These are phyloP conservation scores for Stygiomarasmius scandens DNA, from an alignment of 1,284 basidiomycete species.

Conservation along the genomic window DNA sequence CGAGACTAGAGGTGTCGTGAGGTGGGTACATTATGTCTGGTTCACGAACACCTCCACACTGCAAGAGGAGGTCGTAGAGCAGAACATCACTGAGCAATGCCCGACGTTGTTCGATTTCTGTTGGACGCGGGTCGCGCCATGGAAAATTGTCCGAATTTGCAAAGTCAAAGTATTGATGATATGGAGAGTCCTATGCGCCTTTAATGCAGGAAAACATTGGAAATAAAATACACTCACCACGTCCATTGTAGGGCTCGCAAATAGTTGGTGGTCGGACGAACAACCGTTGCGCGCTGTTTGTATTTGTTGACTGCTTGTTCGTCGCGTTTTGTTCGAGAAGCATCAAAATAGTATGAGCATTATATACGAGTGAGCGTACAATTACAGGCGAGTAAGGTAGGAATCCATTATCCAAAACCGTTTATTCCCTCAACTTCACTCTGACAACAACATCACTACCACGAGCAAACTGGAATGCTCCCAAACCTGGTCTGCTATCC, in stretches of 20 bases:
- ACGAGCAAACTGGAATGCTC: slow-evolving; percentile 9
- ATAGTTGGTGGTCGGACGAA: too few relatives aligned
- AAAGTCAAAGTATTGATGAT: slow-evolving; percentile 41
- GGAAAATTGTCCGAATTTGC: slow-evolving; percentile 44
- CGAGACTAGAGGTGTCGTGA: slow-evolving; percentile 50
- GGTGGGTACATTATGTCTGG: slow-evolving; percentile 71
- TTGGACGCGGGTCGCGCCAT: slow-evolving; percentile 49
- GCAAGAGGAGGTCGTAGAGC: slow-evolving; percentile 73
- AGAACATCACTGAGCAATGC: slow-evolving; percentile 62
- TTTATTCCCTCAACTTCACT: not conserved
- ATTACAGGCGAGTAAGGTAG: too few relatives aligned
- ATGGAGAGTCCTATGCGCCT: too few relatives aligned
- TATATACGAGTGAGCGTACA: too few relatives aligned
- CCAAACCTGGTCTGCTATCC: slow-evolving; percentile 6
- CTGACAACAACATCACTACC: slow-evolving; percentile 2
- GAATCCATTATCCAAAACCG: too few relatives aligned
- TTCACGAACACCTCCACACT: slow-evolving; percentile 60
- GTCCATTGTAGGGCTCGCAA: too few relatives aligned
- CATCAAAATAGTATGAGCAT: too few relatives aligned
- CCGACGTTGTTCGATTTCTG: slow-evolving; percentile 63
- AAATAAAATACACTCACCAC: too few relatives aligned
- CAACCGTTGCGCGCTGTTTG: too few relatives aligned
- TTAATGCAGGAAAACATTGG: too few relatives aligned
- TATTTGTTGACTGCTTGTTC: too few relatives aligned
- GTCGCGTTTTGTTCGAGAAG: too few relatives aligned